Evolutionary conservation across 495 filamentous ascomycete species (phyloP).

Genomic region (Hypomontagnella submonticulosa): DNA sequence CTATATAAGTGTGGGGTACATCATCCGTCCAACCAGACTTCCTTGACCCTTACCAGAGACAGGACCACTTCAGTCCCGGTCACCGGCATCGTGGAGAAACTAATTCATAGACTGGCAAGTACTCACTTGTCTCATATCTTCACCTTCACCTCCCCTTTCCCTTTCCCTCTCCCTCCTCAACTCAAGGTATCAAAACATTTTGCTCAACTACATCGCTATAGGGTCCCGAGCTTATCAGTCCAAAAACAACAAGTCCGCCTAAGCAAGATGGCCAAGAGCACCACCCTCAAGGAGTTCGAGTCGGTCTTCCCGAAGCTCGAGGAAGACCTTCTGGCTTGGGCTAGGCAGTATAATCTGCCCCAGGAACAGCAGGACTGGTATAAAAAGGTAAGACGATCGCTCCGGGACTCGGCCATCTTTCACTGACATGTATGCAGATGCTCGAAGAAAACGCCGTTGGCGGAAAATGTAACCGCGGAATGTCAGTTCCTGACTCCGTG

Average conservation of each 20-base stretch:
- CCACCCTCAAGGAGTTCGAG: conserved; percentile 87
- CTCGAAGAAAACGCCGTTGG: conserved; percentile 87
- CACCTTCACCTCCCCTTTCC: not conserved
- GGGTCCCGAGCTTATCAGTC: conserved; percentile 1
- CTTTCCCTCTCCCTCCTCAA: not conserved
- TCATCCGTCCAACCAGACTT: not conserved
- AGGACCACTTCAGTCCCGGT: not conserved
- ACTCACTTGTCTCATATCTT: not conserved
- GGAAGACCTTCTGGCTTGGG: conserved; percentile 78
- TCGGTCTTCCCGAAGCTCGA: conserved; percentile 82
- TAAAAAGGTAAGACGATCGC: conserved; percentile 68
- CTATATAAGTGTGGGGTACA: not conserved
- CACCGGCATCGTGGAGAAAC: too few species aligned
- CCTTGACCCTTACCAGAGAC: not conserved
- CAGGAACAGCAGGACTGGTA: conserved; percentile 87
- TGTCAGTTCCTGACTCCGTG: conserved; percentile 93
- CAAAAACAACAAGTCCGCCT: not conserved
- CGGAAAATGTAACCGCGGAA: conserved; percentile 98
- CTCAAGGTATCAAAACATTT: not conserved
- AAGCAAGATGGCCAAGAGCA: conserved; percentile 68
- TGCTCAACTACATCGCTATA: not conserved
- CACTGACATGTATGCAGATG: conserved; percentile 59
- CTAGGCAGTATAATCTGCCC: conserved; percentile 82
- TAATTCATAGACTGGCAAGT: not conserved
- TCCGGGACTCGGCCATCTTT: not conserved